Evolutionary conservation across 805 yeast genomes (phyloP).

Genomic region (Candida jianshihensis): DNA sequence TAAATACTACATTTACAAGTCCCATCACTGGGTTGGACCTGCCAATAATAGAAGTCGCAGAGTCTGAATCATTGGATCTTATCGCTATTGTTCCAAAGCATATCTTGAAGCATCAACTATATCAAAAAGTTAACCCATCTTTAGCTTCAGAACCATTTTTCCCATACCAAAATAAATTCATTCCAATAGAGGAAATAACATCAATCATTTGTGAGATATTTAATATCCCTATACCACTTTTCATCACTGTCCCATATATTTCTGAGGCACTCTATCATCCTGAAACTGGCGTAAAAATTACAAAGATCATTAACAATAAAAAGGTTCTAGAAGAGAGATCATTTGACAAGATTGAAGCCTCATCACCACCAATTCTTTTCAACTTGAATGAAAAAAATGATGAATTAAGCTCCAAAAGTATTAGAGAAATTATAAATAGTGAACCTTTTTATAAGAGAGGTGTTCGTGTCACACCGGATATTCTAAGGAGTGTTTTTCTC

Average conservation of each 20-base stretch:
- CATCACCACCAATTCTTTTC: not conserved
- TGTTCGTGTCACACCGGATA: conserved; percentile 5
- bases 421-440: not conserved
- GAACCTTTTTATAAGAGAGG: not conserved
- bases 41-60: conserved; percentile 3
- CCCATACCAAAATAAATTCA: not conserved
- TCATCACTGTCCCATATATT: conserved; percentile 13
- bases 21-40: conserved; percentile 5
- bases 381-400: not conserved
- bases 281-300: conserved; percentile 3
- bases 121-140: conserved; percentile 1
- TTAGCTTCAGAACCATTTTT: not conserved
- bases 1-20: not conserved
- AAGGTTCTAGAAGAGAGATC: conserved; percentile 3
- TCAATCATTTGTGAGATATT: conserved; percentile 1
- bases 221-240: conserved; percentile 7
- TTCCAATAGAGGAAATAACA: not conserved
- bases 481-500: conserved; percentile 8
- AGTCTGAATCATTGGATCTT: conserved; percentile 1
- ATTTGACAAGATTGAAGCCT: not conserved
- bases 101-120: conserved; percentile 11
- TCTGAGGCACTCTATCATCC: not conserved
- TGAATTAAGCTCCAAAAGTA: not conserved
- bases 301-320: conserved; percentile 1
- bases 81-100: conserved; percentile 18